A percentile compares a stretch with the other conserved stretches of the same genome.
Evolutionary conservation across 345 rosid species (phyloP).

Genomic region (Pugionium dolabratum): DNA sequence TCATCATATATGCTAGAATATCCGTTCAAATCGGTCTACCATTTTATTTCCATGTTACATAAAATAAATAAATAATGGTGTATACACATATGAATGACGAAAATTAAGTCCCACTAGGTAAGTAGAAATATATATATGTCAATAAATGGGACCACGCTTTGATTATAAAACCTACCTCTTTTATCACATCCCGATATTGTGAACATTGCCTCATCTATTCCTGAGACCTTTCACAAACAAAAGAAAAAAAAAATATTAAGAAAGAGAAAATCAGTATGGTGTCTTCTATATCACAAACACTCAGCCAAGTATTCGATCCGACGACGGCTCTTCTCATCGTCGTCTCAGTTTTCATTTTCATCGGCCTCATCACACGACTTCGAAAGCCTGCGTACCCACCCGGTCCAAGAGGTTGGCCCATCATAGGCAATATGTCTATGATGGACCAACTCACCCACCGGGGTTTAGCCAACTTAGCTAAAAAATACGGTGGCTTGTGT

Average conservation of each 20-base stretch:
- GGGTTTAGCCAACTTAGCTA: conserved; percentile 67
- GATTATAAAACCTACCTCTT: conserved; percentile 39
- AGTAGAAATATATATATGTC: conserved; percentile 8
- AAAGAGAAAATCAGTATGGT: conserved; percentile 30
- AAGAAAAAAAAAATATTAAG: conserved; percentile 7
- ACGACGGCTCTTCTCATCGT: conserved; percentile 39
- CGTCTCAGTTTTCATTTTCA: conserved; percentile 46
- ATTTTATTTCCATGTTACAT: neutral
- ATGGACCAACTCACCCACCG: conserved; percentile 94
- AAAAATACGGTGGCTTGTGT: conserved; percentile 73
- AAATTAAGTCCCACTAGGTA: conserved; percentile 9
- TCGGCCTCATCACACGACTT: conserved; percentile 43
- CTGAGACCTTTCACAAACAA: conserved; percentile 16
- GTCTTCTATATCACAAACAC: conserved; percentile 33
- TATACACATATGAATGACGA: conserved; percentile 14
- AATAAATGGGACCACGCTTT: conserved; percentile 32
- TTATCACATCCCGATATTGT: conserved; percentile 22
- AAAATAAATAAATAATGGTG: conserved; percentile 14
- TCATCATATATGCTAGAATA: neutral
- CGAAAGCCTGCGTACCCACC: conserved; percentile 69
- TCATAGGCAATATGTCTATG: conserved; percentile 88
- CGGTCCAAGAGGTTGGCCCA: conserved; percentile 80
- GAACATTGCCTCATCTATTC: conserved; percentile 22
- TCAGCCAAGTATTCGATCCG: conserved; percentile 38
- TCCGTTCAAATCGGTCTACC: neutral